Percentiles rank a stretch among this genome's conserved stretches.
Evolutionary conservation across 192 early-diverging fungal genomes (phyloP).

Genomic region (Coemansia reversa): DNA sequence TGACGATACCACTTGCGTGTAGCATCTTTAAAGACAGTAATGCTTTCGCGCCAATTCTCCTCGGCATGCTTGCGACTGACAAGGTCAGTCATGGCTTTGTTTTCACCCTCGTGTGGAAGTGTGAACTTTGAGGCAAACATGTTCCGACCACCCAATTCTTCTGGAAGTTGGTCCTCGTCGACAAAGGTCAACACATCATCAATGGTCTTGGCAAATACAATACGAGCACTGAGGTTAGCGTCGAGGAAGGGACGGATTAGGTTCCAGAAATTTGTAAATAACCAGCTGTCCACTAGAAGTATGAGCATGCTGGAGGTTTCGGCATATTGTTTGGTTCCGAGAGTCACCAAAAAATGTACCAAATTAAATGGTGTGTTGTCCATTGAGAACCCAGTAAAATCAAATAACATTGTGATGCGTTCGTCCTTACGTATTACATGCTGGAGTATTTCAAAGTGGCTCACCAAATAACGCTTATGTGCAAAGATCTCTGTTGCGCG

Average conservation of each 20-base stretch:
- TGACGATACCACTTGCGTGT: constrained; percentile 29
- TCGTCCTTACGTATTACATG: constrained; percentile 19
- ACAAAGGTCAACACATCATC: constrained; percentile 37
- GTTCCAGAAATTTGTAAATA: constrained; percentile 50
- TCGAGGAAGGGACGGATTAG: constrained; percentile 45
- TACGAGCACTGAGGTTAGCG: constrained; percentile 42
- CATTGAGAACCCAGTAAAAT: constrained; percentile 44
- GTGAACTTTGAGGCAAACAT: constrained; percentile 13
- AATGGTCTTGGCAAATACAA: constrained; percentile 39
- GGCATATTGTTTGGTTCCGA: constrained; percentile 38
- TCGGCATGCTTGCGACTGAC: constrained; percentile 32
- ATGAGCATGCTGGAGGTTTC: constrained; percentile 42
- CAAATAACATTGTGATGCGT: constrained; percentile 34
- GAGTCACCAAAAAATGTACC: constrained; percentile 34
- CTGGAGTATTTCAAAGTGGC: constrained; percentile 30
- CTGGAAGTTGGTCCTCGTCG: constrained; percentile 41
- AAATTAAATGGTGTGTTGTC: constrained; percentile 45
- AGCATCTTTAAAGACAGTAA: constrained; percentile 26
- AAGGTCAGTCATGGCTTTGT: constrained; percentile 29
- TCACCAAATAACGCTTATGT: constrained; percentile 36
- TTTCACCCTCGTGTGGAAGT: constrained; percentile 35
- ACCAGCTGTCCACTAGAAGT: constrained; percentile 51
- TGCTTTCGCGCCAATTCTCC: constrained; percentile 22
- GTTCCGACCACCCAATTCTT: constrained; percentile 29
- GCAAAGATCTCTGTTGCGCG: constrained; percentile 30